phyloP scores from a whole-genome alignment of 208 protist genomes.

The Leptomonas seymouri region DNA sequence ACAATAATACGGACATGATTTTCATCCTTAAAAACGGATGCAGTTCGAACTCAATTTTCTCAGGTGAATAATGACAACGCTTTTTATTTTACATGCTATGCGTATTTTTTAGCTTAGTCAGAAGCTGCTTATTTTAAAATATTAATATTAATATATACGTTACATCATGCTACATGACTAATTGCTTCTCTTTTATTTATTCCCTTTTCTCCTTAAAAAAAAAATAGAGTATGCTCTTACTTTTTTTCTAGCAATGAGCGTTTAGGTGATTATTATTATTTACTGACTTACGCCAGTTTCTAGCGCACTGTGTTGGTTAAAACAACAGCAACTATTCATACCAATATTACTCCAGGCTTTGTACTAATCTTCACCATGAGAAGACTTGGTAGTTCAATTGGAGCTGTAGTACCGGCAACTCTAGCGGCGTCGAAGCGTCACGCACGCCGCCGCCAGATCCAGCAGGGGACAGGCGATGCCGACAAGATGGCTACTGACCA shows the following conservation, averaged over 20 bases:
- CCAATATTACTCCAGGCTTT: too few relatives aligned
- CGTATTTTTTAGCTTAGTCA: too few relatives aligned
- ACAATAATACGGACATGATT: neutral
- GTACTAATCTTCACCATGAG: neutral
- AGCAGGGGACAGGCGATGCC: neutral
- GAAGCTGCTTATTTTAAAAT: too few relatives aligned
- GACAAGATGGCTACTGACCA: neutral
- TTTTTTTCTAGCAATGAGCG: too few relatives aligned
- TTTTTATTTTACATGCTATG: too few relatives aligned
- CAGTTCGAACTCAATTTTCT: neutral
- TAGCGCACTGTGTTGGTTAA: too few relatives aligned
- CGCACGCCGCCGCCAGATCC: slow-evolving; percentile 22
- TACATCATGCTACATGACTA: too few relatives aligned
- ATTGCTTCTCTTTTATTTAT: neutral
- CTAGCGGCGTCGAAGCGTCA: slow-evolving; percentile 6
- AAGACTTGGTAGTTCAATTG: neutral
- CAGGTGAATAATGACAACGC: too few relatives aligned
- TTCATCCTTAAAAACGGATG: neutral
- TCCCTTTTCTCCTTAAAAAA: neutral
- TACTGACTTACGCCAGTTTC: too few relatives aligned
- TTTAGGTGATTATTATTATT: too few relatives aligned
- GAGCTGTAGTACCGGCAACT: neutral
- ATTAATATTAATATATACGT: too few relatives aligned
- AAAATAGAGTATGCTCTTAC: neutral
- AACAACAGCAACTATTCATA: too few relatives aligned